Conservation (phyloP, 2,329 filamentous ascomycete species). For the Ciborinia camelliae region DNA sequence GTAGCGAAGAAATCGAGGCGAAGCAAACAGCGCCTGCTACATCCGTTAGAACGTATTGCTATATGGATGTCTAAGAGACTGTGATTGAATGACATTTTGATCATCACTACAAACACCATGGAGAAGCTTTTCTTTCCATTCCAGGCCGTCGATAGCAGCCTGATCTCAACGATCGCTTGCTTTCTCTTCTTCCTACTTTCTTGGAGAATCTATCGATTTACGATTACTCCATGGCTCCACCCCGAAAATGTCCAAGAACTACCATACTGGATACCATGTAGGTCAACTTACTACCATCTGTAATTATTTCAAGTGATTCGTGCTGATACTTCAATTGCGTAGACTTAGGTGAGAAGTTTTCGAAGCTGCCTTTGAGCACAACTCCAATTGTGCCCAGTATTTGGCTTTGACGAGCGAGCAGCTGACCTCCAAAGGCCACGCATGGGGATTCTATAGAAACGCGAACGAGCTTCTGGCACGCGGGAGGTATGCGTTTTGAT, state of each 20-base stretch:
- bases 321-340: background rate
- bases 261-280: background rate
- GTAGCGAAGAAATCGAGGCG: too few species aligned
- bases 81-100: too few species aligned
- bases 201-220: background rate
- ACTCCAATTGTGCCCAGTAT: background rate
- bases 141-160: background rate
- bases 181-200: background rate
- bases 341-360: background rate
- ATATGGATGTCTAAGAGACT: background rate
- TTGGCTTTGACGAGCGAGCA: background rate
- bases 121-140: background rate
- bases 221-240: background rate
- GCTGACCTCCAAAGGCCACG: background rate
- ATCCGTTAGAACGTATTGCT: background rate
- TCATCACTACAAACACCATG: background rate
- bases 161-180: background rate
- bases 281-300: background rate
- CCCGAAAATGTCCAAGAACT: background rate
- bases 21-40: too few species aligned
- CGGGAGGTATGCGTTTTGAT: background rate
- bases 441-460: background rate
- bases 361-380: background rate
- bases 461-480: background rate
- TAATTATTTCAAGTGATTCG: background rate